phyloP scores from a whole-genome alignment of 768 basidiomycete genomes.

The Termitomyces sp. region DNA sequence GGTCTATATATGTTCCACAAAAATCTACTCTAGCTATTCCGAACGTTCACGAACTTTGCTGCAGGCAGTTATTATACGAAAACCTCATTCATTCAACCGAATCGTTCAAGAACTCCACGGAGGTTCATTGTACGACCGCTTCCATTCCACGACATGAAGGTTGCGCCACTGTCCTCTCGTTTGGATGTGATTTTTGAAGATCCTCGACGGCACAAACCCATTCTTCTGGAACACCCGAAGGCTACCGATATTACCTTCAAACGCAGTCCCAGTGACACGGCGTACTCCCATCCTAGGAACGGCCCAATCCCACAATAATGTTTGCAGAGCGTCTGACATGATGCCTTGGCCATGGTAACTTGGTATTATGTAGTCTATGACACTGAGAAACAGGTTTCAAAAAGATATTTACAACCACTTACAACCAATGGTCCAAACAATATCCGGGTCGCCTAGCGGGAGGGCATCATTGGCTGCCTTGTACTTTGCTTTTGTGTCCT shows the following conservation, averaged over 20 bases:
- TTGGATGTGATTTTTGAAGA: slow-evolving; percentile 33
- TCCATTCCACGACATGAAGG: slow-evolving; percentile 34
- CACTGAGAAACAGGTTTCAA: not conserved
- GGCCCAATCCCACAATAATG: slow-evolving; percentile 55
- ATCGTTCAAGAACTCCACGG: not conserved
- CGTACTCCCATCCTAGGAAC: slow-evolving; percentile 61
- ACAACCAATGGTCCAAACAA: slow-evolving; percentile 65
- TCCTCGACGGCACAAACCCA: slow-evolving; percentile 43
- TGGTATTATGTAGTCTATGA: slow-evolving; percentile 56
- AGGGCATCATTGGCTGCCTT: slow-evolving; percentile 38
- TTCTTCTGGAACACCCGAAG: slow-evolving; percentile 65
- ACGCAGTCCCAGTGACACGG: slow-evolving; percentile 39
- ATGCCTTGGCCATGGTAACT: slow-evolving; percentile 67
- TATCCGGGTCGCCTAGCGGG: slow-evolving; percentile 46
- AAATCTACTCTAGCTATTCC: no score
- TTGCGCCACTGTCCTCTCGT: slow-evolving; percentile 34
- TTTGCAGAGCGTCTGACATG: slow-evolving; percentile 63
- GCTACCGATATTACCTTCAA: slow-evolving; percentile 56
- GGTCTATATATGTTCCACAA: no score
- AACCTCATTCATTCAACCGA: not conserved
- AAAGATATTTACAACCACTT: slow-evolving; percentile 12
- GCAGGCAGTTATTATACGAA: no score
- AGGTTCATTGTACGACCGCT: not conserved
- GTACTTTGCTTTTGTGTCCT: slow-evolving; percentile 31
- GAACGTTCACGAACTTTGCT: no score